These are phyloP conservation scores for Sequoia sempervirens DNA, from an alignment of 75 land plant genomes.

Conservation along the genomic window DNA sequence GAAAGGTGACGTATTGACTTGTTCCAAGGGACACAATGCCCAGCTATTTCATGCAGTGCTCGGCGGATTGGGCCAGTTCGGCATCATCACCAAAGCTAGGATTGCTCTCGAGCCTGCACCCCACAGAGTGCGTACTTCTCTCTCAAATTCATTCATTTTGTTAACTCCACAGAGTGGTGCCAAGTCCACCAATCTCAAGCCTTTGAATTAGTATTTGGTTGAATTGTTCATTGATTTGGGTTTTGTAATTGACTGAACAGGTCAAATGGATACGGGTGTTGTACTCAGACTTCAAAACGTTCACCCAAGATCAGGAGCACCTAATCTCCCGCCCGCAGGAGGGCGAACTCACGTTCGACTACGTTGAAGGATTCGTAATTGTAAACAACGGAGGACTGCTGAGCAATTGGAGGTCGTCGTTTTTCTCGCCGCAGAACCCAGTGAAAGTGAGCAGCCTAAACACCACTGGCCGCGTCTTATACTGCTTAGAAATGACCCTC, in stretches of 20 bases:
- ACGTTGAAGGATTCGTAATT: slow-evolving; percentile 23
- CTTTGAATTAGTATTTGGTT: neutral
- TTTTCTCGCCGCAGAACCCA: slow-evolving; percentile 12
- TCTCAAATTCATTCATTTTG: neutral
- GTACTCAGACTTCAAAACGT: slow-evolving; percentile 15
- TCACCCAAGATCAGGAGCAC: slow-evolving; percentile 15
- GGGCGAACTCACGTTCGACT: slow-evolving; percentile 10
- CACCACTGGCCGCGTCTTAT: slow-evolving; percentile 12
- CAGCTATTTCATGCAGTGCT: slow-evolving; percentile 44
- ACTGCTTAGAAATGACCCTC: slow-evolving; percentile 20
- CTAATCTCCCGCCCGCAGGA: slow-evolving; percentile 14
- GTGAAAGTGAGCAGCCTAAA: neutral
- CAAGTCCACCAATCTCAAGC: too few relatives aligned
- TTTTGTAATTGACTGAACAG: neutral
- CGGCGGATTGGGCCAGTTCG: slow-evolving; percentile 58
- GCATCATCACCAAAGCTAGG: slow-evolving; percentile 45
- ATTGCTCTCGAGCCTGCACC: slow-evolving; percentile 44
- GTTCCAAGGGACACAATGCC: slow-evolving; percentile 23
- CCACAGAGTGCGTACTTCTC: slow-evolving; percentile 18
- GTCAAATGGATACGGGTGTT: slow-evolving; percentile 13
- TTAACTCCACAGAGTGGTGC: too few relatives aligned
- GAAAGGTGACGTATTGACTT: slow-evolving; percentile 40
- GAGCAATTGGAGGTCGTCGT: slow-evolving; percentile 18
- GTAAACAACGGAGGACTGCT: slow-evolving; percentile 1
- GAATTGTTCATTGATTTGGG: neutral